Evolutionary conservation across 345 rosid species (phyloP), one percentile per base, ranked within the genome.

Genomic region (Brassica juncea): DNA sequence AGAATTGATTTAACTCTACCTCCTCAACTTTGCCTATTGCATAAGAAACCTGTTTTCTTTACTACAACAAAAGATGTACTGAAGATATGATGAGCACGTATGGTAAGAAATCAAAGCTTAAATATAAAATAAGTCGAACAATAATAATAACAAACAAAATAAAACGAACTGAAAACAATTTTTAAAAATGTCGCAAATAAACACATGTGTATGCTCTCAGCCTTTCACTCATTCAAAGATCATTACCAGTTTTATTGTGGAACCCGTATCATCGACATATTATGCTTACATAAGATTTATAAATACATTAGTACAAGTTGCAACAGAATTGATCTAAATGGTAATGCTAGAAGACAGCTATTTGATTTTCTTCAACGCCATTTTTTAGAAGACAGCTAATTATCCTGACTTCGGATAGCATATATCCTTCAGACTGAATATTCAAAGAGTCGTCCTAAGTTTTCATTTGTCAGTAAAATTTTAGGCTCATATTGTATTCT

Each of bases 401-500:
- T 47, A 35, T 68, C 25, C 71, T 8, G 74, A 75, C 82, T 76
- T 80, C 58, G 52, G 62, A 61, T 59, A 71, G 55, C 63, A 65
- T 65, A 55, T 65, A 65, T 72, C 66, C 52, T 58, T 39, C 77
- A 57, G 54, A 57, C 76, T 71, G 84, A 84, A 85, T 77, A 77
- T 85, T 85, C 86, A 83, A 83, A 82, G 75, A 66, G 65, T 78
- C 72, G 44, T 70, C 35, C 58, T 19, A 58, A 30, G 52, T 64
- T 70, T 71, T 58, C 62, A 42, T 57, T 25, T 66, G 80, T 66
- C 79, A 72, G 64, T 65, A 55, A 82, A 77, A 66, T 31, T 73
- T 72, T 30, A 65, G 68, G 11, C n/a, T 64, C 71, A 71, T 15
- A 23, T 8, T 32, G 27, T 63, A 47, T 49, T 32, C 0, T 39